phyloP scores from a whole-genome alignment of 768 basidiomycete genomes.

The Leccinum variicolor region DNA sequence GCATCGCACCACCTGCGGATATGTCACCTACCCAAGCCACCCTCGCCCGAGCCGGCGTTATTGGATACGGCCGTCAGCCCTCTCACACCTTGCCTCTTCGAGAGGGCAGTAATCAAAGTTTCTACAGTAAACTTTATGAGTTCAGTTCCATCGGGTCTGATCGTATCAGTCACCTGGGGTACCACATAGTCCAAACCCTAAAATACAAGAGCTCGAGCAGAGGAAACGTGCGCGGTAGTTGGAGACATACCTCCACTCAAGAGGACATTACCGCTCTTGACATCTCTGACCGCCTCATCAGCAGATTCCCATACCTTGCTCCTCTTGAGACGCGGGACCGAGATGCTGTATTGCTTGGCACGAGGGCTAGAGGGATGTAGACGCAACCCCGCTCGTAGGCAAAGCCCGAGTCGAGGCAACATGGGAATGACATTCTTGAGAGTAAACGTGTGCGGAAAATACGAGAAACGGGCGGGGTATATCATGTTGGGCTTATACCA shows the following conservation, averaged over 20 bases:
- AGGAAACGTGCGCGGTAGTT: slow-evolving; percentile 20
- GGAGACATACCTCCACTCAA: slow-evolving; percentile 69
- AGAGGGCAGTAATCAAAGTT: slow-evolving; percentile 73
- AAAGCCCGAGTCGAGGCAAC: slow-evolving; percentile 1
- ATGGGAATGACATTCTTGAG: slow-evolving; percentile 2
- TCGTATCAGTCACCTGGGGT: slow-evolving; percentile 57
- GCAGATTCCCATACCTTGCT: slow-evolving; percentile 71
- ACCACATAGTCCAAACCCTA: slow-evolving; percentile 88
- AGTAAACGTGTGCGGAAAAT: neutral
- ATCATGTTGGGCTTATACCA: neutral
- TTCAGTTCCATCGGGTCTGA: neutral
- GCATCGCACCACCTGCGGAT: neutral
- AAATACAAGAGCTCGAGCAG: neutral
- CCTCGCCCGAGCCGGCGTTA: slow-evolving; percentile 70
- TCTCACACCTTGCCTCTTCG: slow-evolving; percentile 64
- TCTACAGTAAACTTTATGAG: slow-evolving; percentile 39
- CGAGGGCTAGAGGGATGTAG: slow-evolving; percentile 1
- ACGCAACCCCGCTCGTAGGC: slow-evolving; percentile 5
- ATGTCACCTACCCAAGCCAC: slow-evolving; percentile 55
- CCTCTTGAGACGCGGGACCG: slow-evolving; percentile 18
- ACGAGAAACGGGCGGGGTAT: neutral
- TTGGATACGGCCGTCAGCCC: slow-evolving; percentile 81
- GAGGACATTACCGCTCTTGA: slow-evolving; percentile 73
- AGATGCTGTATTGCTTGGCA: slow-evolving; percentile 3
- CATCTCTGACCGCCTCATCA: slow-evolving; percentile 78